These are phyloP conservation scores for Sporothrix dimorphospora DNA, from an alignment of 2,329 filamentous ascomycete species.

Conservation along the genomic window DNA sequence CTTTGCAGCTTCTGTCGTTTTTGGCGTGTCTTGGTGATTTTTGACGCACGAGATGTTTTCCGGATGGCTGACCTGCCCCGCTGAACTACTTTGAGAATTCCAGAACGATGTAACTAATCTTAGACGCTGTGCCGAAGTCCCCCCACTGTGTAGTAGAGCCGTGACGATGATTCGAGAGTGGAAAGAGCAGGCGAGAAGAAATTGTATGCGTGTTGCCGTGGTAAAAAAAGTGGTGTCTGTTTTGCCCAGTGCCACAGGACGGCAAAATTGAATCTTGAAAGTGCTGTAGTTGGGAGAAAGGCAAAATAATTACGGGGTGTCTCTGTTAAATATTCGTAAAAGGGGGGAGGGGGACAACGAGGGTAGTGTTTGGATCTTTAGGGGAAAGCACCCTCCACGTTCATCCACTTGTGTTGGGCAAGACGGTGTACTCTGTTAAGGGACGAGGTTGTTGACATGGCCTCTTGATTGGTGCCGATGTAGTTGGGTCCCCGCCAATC, in stretches of 20 bases:
- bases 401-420: conserved; percentile 13
- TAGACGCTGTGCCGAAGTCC: background rate
- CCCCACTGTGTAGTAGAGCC: background rate
- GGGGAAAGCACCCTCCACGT: background rate
- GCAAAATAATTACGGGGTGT: background rate
- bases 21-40: background rate
- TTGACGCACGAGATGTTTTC: background rate
- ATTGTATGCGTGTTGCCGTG: background rate
- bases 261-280: conserved; percentile 18
- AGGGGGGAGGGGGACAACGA: background rate
- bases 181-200: background rate
- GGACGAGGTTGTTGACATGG: conserved; percentile 25
- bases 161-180: background rate
- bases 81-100: conserved; percentile 10
- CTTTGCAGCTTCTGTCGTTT: background rate
- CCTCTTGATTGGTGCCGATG: conserved; percentile 28
- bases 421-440: conserved; percentile 21
- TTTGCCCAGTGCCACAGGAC: background rate
- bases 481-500: conserved; percentile 28
- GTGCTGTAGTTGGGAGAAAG: background rate
- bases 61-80: background rate
- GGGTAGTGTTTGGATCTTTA: background rate
- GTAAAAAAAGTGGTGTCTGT: background rate
- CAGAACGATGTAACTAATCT: background rate
- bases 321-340: conserved; percentile 8